Percentiles rank a stretch among this genome's conserved stretches.
Conservation (phyloP, 2,329 filamentous ascomycete species). For the Xylaria sp. region DNA sequence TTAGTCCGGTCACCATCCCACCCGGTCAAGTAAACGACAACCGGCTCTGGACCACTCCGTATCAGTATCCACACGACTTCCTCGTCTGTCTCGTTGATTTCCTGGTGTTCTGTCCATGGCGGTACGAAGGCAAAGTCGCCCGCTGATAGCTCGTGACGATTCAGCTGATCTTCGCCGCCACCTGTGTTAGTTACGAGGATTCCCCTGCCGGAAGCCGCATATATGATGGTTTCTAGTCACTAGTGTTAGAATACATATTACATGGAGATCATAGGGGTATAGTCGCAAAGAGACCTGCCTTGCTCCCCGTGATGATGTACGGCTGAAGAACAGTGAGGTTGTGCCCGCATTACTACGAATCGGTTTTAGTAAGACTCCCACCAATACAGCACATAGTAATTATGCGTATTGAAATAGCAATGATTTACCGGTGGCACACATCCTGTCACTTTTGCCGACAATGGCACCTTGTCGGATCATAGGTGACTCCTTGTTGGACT, state of each 20-base stretch:
- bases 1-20: constrained; percentile 66
- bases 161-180: constrained; percentile 61
- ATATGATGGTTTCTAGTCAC: constrained; percentile 73
- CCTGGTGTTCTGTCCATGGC: constrained; percentile 76
- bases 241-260: constrained; percentile 7
- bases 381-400: too few species aligned
- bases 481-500: constrained; percentile 43
- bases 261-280: too few species aligned
- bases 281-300: constrained; percentile 61
- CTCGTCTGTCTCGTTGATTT: constrained; percentile 70
- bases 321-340: constrained; percentile 69
- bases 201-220: constrained; percentile 70
- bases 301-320: constrained; percentile 78
- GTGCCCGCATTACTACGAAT: constrained; percentile 68
- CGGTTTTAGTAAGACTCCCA: constrained; percentile 39
- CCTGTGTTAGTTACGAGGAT: constrained; percentile 69
- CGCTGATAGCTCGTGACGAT: constrained; percentile 65
- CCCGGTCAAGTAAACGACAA: constrained; percentile 70
- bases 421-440: constrained; percentile 72
- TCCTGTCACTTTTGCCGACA: constrained; percentile 69
- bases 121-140: constrained; percentile 79
- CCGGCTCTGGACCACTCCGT: constrained; percentile 68
- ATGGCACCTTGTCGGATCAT: constrained; percentile 65
- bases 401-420: constrained; percentile 1
- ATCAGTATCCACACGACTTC: constrained; percentile 74